Evolutionary conservation across 2,329 filamentous ascomycete genomes (phyloP), one percentile per base, ranked within the genome.

Genomic region (Exophiala dermatitidis): DNA sequence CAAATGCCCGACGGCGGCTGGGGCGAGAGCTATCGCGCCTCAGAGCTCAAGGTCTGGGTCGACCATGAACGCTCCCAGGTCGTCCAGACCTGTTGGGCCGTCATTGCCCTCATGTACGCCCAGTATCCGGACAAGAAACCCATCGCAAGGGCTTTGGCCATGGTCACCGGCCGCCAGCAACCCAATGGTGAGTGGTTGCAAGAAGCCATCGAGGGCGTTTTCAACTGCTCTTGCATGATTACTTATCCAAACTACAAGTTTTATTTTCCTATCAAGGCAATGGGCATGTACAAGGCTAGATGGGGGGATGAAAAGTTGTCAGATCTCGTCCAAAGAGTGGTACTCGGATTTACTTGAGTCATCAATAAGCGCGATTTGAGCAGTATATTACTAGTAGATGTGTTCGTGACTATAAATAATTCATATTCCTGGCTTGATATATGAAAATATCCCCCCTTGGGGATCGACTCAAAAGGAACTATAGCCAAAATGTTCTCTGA

Each of bases 181-280:
- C 67, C 76, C 2, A 95, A 95, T 66, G 93, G 93, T 33, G 90
- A 96, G 73, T 98, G 93, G 93, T 68, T 87, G 61, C 90, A 96
- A 68, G 93, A 97, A 70, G 85, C 86, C 0, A 97, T 98, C 63
- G 93, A 98, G 69, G 93, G 93, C 1, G 93, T 98, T 7, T 98
- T 98, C 73, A 98, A 98, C 73, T 95, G 96, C 76, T 93, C 85
- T 65, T 97, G 83, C 77, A 97, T 96, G 89, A 98, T 98, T 61
- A 93, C 89, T 0, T 98, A 98, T 67, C 91, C 91, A 41, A 98
- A 98, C 76, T 98, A 98, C 77, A 98, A 97, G 75, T 93, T 95
- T 69, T 87, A 86, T 54, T 98, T 96, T 71, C 84, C 91, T 1
- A 86, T 97, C 67, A 95, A 94, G 73, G 93, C 93, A 1, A 70